Conservation (phyloP, 2,329 filamentous ascomycete species). For the Aaosphaeria pasadenensis region DNA sequence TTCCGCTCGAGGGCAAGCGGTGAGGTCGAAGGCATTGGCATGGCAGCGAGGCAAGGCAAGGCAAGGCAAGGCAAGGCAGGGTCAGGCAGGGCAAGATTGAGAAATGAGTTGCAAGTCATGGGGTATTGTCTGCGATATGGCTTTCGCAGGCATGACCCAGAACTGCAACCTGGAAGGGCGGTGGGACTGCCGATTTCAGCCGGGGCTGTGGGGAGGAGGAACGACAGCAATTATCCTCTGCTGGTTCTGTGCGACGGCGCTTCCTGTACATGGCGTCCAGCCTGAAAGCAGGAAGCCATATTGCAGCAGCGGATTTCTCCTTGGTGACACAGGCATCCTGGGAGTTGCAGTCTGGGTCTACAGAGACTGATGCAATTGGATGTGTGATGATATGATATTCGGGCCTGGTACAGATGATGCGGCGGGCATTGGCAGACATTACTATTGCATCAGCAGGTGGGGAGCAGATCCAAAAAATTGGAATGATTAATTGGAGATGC, state of each 20-base stretch:
- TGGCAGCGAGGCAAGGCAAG: no score
- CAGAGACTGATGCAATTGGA: neutral
- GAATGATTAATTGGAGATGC: no score
- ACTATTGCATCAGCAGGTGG: no score
- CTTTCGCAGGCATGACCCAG: conserved; percentile 5
- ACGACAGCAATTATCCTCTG: conserved; percentile 3
- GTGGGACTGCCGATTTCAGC: conserved; percentile 16
- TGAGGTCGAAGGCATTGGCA: no score
- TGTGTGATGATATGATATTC: no score
- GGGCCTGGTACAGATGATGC: no score
- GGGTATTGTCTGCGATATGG: conserved; percentile 5
- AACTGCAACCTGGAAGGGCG: neutral
- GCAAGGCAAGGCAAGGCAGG: neutral
- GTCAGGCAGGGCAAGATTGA: neutral
- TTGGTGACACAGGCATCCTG: no score
- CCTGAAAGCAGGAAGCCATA: conserved; percentile 6
- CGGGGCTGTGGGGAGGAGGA: conserved; percentile 2
- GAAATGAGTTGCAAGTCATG: conserved; percentile 1
- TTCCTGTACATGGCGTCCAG: conserved; percentile 3
- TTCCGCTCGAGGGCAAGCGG: no score
- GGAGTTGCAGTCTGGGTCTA: conserved; percentile 6
- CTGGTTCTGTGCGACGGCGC: conserved; percentile 1
- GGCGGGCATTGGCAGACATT: no score
- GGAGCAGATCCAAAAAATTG: no score
- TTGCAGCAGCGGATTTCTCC: conserved; percentile 3